Evolutionary conservation across 306 rosid species (phyloP).

Genomic region (Vigna hirtella): DNA sequence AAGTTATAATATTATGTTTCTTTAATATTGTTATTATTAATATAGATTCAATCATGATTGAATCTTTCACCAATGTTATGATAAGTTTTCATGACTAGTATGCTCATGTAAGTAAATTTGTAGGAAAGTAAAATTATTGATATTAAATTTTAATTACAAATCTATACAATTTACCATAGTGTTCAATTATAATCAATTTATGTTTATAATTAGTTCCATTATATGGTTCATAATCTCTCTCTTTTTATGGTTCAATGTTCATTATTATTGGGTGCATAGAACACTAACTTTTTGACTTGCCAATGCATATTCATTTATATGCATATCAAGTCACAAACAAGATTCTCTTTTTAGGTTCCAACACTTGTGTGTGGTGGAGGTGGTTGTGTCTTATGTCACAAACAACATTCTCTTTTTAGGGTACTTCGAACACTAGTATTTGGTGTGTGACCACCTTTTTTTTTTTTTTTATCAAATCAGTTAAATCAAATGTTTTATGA

Average conservation of each 20-base stretch:
- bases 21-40: too few species aligned
- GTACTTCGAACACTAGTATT: not conserved
- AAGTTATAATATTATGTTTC: too few species aligned
- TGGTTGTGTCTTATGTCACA: slow-evolving; percentile 8
- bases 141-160: not conserved
- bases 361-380: not conserved
- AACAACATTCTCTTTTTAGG: slow-evolving; percentile 23
- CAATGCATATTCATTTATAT: slow-evolving; percentile 24
- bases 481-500: not conserved
- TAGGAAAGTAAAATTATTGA: not conserved
- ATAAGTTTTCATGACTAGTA: too few species aligned
- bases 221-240: not conserved
- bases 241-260: not conserved
- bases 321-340: slow-evolving; percentile 19
- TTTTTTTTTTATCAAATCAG: not conserved
- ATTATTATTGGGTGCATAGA: slow-evolving; percentile 2
- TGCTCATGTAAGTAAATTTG: not conserved
- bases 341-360: slow-evolving; percentile 13
- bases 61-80: too few species aligned
- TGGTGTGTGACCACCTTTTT: not conserved
- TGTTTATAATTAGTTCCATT: not conserved
- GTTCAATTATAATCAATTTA: not conserved
- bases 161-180: not conserved
- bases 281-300: slow-evolving; percentile 24
- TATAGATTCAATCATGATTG: too few species aligned